A percentile compares a stretch with the other conserved stretches of the same genome.
These are phyloP conservation scores for Metschnikowia baotianmanensis DNA, from an alignment of 805 yeast species.

Conservation along the genomic window DNA sequence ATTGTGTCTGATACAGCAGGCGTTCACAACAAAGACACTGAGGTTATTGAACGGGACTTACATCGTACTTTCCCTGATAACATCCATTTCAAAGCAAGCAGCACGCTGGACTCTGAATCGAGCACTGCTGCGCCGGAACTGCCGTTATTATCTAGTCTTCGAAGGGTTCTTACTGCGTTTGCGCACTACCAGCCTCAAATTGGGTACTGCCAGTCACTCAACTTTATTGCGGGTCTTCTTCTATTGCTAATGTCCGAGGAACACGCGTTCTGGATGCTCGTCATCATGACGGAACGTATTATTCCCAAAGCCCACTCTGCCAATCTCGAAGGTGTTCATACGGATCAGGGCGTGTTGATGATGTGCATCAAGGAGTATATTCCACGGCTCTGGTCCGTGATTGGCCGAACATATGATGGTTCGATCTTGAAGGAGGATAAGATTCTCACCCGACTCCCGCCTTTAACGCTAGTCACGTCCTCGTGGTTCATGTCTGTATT, in stretches of 20 bases:
- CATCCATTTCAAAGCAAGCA: slow-evolving; percentile 56
- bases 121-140: slow-evolving; percentile 43
- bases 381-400: slow-evolving; percentile 71
- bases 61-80: slow-evolving; percentile 96
- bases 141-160: slow-evolving; percentile 62
- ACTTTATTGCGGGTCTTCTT: slow-evolving; percentile 85
- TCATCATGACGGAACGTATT: slow-evolving; percentile 78
- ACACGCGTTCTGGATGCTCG: slow-evolving; percentile 92
- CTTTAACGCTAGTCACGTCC: slow-evolving; percentile 88
- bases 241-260: slow-evolving; percentile 88
- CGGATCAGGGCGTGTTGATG: slow-evolving; percentile 93
- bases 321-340: slow-evolving; percentile 87
- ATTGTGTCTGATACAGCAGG: slow-evolving; percentile 58
- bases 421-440: slow-evolving; percentile 42
- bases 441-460: slow-evolving; percentile 76
- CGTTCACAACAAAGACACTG: slow-evolving; percentile 70
- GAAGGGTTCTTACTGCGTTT: slow-evolving; percentile 82
- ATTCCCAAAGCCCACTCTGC: slow-evolving; percentile 91
- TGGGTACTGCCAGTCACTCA: slow-evolving; percentile 95
- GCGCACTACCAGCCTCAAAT: slow-evolving; percentile 83
- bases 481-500: slow-evolving; percentile 99
- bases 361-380: slow-evolving; percentile 78
- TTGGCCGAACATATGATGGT: slow-evolving; percentile 41
- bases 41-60: slow-evolving; percentile 90
- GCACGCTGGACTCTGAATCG: slow-evolving; percentile 1